A percentile compares a stretch with the other conserved stretches of the same genome.
Evolutionary conservation across 768 basidiomycete species (phyloP).

Genomic region (Gymnopilus junonius): DNA sequence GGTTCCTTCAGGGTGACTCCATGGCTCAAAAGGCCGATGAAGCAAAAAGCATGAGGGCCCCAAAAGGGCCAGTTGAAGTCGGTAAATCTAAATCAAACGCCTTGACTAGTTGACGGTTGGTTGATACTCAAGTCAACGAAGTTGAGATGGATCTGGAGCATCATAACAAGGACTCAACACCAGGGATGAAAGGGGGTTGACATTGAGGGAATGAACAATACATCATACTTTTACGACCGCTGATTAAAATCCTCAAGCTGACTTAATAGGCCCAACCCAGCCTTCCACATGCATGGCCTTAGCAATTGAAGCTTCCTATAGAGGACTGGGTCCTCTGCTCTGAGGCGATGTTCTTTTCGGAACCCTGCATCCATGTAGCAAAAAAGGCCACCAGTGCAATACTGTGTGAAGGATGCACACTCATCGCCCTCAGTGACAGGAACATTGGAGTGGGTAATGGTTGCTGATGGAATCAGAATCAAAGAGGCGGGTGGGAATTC

Average conservation of each 20-base stretch:
- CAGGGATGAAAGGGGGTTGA: no score
- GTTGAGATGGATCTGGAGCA: no score
- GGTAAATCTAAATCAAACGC: no score
- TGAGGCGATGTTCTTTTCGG: not conserved
- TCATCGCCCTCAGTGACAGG: not conserved
- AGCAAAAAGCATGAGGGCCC: no score
- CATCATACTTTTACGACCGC: no score
- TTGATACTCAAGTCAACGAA: no score
- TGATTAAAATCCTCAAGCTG: not conserved
- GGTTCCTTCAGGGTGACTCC: no score
- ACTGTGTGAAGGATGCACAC: conserved; percentile 4
- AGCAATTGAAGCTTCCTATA: not conserved
- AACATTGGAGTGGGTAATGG: conserved; percentile 23
- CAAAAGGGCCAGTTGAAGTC: no score
- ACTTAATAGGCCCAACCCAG: not conserved
- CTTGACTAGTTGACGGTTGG: no score
- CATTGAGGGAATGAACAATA: no score
- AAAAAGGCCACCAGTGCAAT: not conserved
- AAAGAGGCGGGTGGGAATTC: conserved; percentile 3
- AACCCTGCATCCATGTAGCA: conserved; percentile 7
- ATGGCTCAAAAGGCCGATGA: no score
- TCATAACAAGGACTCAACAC: no score
- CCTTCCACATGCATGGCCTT: not conserved
- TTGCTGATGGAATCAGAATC: conserved; percentile 19
- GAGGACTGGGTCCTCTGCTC: not conserved